A percentile compares a stretch with the other conserved stretches of the same genome.
Evolutionary conservation across 129 eudicot genomes (phyloP).

Genomic region (Saposhnikovia divaricata): DNA sequence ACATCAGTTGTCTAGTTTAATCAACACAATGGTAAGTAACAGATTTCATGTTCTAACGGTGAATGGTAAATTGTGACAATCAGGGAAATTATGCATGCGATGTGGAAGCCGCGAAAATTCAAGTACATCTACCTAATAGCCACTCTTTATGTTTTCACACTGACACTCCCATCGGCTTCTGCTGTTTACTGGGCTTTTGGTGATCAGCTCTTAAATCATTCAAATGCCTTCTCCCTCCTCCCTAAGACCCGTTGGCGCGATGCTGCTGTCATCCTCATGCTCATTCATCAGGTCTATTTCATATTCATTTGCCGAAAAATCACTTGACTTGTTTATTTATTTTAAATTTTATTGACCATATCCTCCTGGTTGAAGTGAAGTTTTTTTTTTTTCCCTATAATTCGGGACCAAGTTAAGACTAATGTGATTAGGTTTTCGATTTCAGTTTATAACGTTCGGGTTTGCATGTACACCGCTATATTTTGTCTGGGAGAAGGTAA

Average conservation of each 20-base stretch:
- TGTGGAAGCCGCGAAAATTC: conserved; percentile 96
- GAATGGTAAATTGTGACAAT: neutral
- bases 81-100: conserved; percentile 94
- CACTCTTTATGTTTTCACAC: conserved; percentile 83
- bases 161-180: conserved; percentile 73
- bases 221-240: conserved; percentile 86
- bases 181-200: conserved; percentile 96
- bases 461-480: conserved; percentile 93
- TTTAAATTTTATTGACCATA: too few species aligned
- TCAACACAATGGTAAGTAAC: neutral
- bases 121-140: conserved; percentile 82
- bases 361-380: too few species aligned
- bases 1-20: neutral
- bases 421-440: neutral
- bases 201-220: conserved; percentile 74
- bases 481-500: conserved; percentile 99
- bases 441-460: conserved; percentile 93
- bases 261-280: conserved; percentile 89
- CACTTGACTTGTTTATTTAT: neutral
- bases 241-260: conserved; percentile 89
- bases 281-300: conserved; percentile 70
- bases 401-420: neutral
- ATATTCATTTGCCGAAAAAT: neutral
- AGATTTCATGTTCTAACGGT: neutral
- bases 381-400: too few species aligned